Evolutionary conservation across 352 stramenopile species (phyloP), one percentile per base, ranked within the genome.

Genomic region (Aphanomyces cochlioides): DNA sequence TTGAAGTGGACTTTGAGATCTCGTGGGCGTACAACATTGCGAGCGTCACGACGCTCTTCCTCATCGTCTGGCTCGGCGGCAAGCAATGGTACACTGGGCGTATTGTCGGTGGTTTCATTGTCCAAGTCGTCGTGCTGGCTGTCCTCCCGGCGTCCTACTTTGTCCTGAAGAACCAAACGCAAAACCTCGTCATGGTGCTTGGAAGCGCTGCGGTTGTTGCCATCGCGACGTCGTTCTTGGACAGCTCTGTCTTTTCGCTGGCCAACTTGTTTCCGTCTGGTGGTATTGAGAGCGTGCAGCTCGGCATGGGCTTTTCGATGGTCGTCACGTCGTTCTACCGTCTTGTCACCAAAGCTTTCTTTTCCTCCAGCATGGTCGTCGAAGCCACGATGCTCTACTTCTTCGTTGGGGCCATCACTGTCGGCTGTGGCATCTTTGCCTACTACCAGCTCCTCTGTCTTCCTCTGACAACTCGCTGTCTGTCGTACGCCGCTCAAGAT

Each of bases 11-110:
- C 72, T 95, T 93, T 66, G 79, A 78, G 37, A 79, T 94, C 68
- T 92, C 87, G 7, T 91, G 82, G 45, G 81, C 79, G 39, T 94
- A 90, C 75, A 92, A 92, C 83, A 90, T 90, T 72, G 88, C 84
- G 8, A 94, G 92, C 67, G 61, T 92, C 3, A 67, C 72, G n/a
- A 83, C 87, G 58, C 73, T 94, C 15, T 77, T 53, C 40, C 56
- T 88, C 56, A 81, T 94, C 71, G 84, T 94, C 56, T 66, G 88
- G 45, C 77, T 84, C 28, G 83, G 74, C 53, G 73, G 76, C 64
- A 78, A 80, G 56, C 87, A 81, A 10, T 89, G 68, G 78, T 90
- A 88, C 80, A 84, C 76, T 7, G 76, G 78, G 4, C 82, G 85
- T 59, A 90, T 95, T 56, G 80, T 93, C n/a, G 83, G 85, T 36